Evolutionary conservation across 495 filamentous ascomycete species (phyloP), one percentile per base, ranked within the genome.

Genomic region (Aspergillus cristatus): DNA sequence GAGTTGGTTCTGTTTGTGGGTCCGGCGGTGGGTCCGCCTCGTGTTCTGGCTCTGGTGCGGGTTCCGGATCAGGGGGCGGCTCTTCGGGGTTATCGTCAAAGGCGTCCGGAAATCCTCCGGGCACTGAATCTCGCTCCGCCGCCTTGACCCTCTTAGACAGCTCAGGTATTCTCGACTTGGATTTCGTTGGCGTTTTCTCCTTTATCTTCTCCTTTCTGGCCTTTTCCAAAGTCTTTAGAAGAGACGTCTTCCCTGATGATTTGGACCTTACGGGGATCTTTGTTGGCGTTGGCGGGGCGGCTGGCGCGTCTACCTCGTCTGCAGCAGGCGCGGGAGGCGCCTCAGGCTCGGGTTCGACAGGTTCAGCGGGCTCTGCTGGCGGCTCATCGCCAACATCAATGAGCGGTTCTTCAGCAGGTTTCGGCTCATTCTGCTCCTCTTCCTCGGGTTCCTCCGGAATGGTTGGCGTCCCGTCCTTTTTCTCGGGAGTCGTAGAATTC

Each of bases 211-310:
- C 63, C 45, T 60, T 61, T 38, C 57, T 68, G 25, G 50, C 47
- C 38, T 59, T 57, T 40, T 72, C 65, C 26, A 75, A 53, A 16
- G 56, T 58, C 45, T 65, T 68, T 47, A 74, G 63, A 14, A 74
- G 57, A 7, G 69, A 70, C 12, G 61, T 54, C 40, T 65, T 65
- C 22, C 44, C 54, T 17, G 57, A 46, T 41, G 57, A 37, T 54
- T 70, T 72, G 18, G 55, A 41, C 54, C 70, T 73, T 38, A 24
- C 20, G 42, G 35, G 36, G 35, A 42, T 54, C 50, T 51, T 58
- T 22, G 20, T 24, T 24, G 20, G 47, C 52, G 55, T 40, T 48
- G 57, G 47, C 52, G 48, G 41, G 31, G 43, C 51, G 43, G 43
- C 36, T 49, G 62, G 57, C 49, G 63, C 54, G 25, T 60, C 51